These are phyloP conservation scores for Myxozyma monticola DNA, from an alignment of 805 yeast genomes.

Conservation along the genomic window DNA sequence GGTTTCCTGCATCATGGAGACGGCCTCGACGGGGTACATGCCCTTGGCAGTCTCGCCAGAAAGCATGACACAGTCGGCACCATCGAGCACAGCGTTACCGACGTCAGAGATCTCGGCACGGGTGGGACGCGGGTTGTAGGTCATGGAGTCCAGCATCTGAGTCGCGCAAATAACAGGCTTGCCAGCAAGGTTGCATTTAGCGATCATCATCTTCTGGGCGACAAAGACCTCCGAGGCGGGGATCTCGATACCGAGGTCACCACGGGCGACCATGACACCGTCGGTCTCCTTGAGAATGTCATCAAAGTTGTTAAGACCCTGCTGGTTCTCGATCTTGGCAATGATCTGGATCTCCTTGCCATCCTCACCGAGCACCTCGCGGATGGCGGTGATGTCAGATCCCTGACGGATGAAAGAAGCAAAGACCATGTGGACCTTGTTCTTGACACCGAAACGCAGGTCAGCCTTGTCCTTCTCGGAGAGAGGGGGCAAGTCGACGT, in stretches of 20 bases:
- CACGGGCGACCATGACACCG: constrained; percentile 99
- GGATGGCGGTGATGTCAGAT: constrained; percentile 82
- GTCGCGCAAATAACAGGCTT: constrained; percentile 99
- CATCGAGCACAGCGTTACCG: constrained; percentile 98
- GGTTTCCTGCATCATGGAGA: constrained; percentile 98
- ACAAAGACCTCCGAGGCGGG: constrained; percentile 99
- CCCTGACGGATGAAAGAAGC: constrained; percentile 98
- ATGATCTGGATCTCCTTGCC: constrained; percentile 96
- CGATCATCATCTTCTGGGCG: constrained; percentile 97
- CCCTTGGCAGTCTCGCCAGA: constrained; percentile 99
- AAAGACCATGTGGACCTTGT: constrained; percentile 96
- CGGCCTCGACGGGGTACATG: constrained; percentile 96
- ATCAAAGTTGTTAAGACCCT: constrained; percentile 99
- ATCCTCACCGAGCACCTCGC: constrained; percentile 93
- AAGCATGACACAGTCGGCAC: constrained; percentile 99
- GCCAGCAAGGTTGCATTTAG: constrained; percentile 98
- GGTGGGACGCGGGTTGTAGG: constrained; percentile 99
- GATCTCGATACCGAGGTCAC: constrained; percentile 99
- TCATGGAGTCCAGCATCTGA: constrained; percentile 99
- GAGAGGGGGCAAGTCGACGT: constrained; percentile 96
- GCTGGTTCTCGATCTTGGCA: constrained; percentile 98
- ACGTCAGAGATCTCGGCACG: constrained; percentile 99
- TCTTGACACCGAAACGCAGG: constrained; percentile 92
- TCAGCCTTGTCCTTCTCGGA: constrained; percentile 95
- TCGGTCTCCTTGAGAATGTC: constrained; percentile 92